Evolutionary conservation across 805 yeast species (phyloP).

Genomic region (Teunomyces kruisii): DNA sequence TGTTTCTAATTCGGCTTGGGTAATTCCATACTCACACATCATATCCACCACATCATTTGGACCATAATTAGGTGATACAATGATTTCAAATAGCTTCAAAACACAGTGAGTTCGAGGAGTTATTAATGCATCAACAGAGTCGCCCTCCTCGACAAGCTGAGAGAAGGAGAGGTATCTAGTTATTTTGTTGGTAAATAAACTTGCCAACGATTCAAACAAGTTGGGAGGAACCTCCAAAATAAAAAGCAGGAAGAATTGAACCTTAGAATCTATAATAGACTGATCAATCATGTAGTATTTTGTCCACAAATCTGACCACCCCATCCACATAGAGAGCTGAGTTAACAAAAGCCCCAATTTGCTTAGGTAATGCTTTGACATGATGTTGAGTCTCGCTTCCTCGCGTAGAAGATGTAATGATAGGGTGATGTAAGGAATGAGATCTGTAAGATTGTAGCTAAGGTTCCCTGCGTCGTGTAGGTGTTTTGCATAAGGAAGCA

Average conservation of each 20-base stretch:
- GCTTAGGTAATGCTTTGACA: slow-evolving; percentile 33
- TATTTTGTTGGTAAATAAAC: slow-evolving; percentile 44
- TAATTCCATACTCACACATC: slow-evolving; percentile 58
- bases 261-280: slow-evolving; percentile 33
- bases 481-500: slow-evolving; percentile 30
- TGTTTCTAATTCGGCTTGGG: slow-evolving; percentile 54
- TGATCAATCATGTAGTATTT: slow-evolving; percentile 48
- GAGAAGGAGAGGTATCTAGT: slow-evolving; percentile 65
- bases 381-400: slow-evolving; percentile 61
- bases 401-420: slow-evolving; percentile 78
- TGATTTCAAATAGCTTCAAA: slow-evolving; percentile 59
- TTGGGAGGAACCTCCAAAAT: slow-evolving; percentile 60
- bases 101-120: slow-evolving; percentile 68
- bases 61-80: slow-evolving; percentile 54
- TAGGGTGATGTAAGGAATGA: slow-evolving; percentile 61
- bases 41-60: slow-evolving; percentile 57
- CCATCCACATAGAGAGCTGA: slow-evolving; percentile 64
- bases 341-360: slow-evolving; percentile 56
- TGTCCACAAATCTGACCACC: slow-evolving; percentile 72
- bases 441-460: slow-evolving; percentile 47
- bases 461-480: slow-evolving; percentile 25
- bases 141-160: slow-evolving; percentile 61
- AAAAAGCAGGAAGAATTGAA: slow-evolving; percentile 44
- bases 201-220: slow-evolving; percentile 53
- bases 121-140: slow-evolving; percentile 54